A percentile compares a stretch with the other conserved stretches of the same genome.
These are phyloP conservation scores for Candida rishiriensis DNA, from an alignment of 805 yeast genomes.

Conservation along the genomic window DNA sequence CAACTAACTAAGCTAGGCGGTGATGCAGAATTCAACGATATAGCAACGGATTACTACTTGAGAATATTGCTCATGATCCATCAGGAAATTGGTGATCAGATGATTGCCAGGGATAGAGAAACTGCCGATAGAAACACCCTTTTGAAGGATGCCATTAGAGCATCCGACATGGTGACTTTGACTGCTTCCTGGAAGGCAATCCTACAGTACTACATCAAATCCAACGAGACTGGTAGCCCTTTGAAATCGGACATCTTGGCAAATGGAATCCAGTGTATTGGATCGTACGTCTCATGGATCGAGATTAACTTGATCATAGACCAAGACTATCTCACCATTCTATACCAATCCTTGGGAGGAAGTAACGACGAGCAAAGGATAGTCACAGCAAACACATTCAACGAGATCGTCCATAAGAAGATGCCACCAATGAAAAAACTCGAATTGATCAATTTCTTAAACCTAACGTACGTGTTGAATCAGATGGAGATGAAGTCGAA, in stretches of 20 bases:
- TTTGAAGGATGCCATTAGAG: conserved; percentile 80
- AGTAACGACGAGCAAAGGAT: conserved; percentile 42
- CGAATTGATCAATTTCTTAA: conserved; percentile 63
- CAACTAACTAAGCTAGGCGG: conserved; percentile 28
- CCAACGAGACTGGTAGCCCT: conserved; percentile 18
- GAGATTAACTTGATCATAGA: conserved; percentile 71
- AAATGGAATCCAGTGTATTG: conserved; percentile 61
- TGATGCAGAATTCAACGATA: conserved; percentile 30
- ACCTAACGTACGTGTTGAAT: conserved; percentile 52
- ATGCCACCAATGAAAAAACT: conserved; percentile 55
- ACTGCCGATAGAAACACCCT: conserved; percentile 59
- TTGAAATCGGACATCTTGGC: conserved; percentile 45
- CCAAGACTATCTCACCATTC: conserved; percentile 48
- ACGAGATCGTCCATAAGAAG: conserved; percentile 52
- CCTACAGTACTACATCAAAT: conserved; percentile 33
- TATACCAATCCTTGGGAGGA: conserved; percentile 50
- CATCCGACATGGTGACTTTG: conserved; percentile 63
- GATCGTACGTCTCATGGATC: conserved; percentile 90
- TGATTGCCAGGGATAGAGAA: conserved; percentile 65
- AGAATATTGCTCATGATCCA: conserved; percentile 75
- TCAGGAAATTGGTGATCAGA: conserved; percentile 89
- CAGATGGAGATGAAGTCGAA: conserved; percentile 35
- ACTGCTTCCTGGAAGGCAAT: conserved; percentile 65
- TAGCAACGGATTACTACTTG: conserved; percentile 65
- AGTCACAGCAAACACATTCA: conserved; percentile 52